These are phyloP conservation scores for Digitaria exilis DNA, from an alignment of 202 grass and related monocot genomes.

Conservation along the genomic window DNA sequence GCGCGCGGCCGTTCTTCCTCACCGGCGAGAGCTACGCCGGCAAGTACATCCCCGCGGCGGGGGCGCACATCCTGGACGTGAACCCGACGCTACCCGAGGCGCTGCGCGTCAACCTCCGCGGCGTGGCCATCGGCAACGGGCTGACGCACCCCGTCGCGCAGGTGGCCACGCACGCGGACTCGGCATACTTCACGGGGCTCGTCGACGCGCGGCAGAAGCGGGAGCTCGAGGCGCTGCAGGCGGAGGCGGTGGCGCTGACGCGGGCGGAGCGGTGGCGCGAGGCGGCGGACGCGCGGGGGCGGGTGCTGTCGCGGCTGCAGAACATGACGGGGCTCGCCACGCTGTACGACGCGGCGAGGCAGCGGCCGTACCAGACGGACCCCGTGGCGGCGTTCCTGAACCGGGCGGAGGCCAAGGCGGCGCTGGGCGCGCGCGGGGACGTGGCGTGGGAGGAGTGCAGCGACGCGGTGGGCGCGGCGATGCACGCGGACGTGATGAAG, in stretches of 20 bases:
- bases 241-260: conserved; percentile 35
- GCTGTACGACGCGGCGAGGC: conserved; percentile 47
- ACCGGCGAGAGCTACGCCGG: conserved; percentile 87
- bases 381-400: conserved; percentile 45
- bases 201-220: conserved; percentile 42
- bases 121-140: conserved; percentile 65
- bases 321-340: conserved; percentile 59
- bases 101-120: conserved; percentile 34
- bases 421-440: conserved; percentile 28
- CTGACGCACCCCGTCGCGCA: conserved; percentile 64
- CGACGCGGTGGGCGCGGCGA: conserved; percentile 19
- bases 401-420: conserved; percentile 48
- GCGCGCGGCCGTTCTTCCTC: conserved; percentile 51
- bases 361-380: conserved; percentile 23
- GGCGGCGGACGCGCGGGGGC: conserved; percentile 43
- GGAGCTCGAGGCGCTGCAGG: conserved; percentile 51
- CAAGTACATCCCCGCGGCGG: conserved; percentile 67
- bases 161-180: conserved; percentile 49
- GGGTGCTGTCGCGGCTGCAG: conserved; percentile 45
- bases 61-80: conserved; percentile 33
- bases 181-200: conserved; percentile 62
- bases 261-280: conserved; percentile 42
- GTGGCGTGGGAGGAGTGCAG: conserved; percentile 48
- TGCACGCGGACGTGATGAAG: conserved; percentile 71
- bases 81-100: conserved; percentile 16